Evolutionary conservation across 2,329 filamentous ascomycete species (phyloP).

Genomic region (Fusarium sarcochroum): DNA sequence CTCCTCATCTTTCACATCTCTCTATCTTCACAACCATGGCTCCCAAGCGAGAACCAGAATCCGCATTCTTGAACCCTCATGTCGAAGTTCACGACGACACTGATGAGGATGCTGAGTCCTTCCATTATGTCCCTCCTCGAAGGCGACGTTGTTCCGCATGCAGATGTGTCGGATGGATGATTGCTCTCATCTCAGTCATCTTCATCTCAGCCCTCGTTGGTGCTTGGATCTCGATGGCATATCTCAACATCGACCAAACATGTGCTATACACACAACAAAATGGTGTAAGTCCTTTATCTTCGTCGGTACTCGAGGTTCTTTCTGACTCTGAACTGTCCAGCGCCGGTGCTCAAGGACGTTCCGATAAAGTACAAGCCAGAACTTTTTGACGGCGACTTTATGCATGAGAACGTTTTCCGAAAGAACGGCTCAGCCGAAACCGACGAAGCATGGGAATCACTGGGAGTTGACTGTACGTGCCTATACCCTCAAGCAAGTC

Average conservation of each 20-base stretch:
- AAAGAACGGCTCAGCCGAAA: conserved; percentile 63
- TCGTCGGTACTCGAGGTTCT: fast-evolving
- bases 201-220: conserved; percentile 36
- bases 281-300: conserved; percentile 53
- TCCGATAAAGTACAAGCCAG: conserved; percentile 49
- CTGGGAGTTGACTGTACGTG: conserved; percentile 61
- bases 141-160: conserved; percentile 32
- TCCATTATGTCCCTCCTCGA: conserved; percentile 30
- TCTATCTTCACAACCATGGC: conserved; percentile 26
- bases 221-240: conserved; percentile 42
- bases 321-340: conserved; percentile 23
- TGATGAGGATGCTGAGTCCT: conserved; percentile 39
- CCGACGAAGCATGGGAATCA: conserved; percentile 69
- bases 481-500: fast-evolving
- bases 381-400: conserved; percentile 70
- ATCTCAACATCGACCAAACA: conserved; percentile 42
- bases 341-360: conserved; percentile 55
- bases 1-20: neutral
- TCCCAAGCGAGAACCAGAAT: conserved; percentile 43
- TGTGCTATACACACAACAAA: conserved; percentile 52
- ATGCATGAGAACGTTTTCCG: conserved; percentile 68
- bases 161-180: conserved; percentile 28
- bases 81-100: conserved; percentile 30
- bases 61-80: conserved; percentile 32
- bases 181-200: conserved; percentile 15